Evolutionary conservation across 441 rosid species (phyloP).

Genomic region (Corymbia citriodora): DNA sequence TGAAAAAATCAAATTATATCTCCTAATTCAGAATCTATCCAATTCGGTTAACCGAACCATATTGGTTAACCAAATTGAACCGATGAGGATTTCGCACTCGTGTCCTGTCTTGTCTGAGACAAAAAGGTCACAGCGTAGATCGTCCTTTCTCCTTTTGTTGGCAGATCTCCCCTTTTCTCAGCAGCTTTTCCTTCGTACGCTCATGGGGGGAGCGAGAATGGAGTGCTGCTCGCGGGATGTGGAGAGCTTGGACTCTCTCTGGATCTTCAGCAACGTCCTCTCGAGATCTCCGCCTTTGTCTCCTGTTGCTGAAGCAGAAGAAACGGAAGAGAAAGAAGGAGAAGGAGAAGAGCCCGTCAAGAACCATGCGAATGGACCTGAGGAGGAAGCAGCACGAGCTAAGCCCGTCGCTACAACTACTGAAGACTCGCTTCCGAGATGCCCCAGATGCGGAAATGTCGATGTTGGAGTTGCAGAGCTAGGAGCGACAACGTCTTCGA

Average conservation of each 20-base stretch:
- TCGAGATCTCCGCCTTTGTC: neutral
- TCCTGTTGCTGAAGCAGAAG: neutral
- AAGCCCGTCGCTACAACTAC: neutral
- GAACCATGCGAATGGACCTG: neutral
- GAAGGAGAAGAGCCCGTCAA: neutral
- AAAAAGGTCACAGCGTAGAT: neutral
- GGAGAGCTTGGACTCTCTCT: conserved; percentile 35
- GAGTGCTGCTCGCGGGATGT: conserved; percentile 10
- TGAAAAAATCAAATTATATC: no score
- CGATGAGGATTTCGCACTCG: neutral
- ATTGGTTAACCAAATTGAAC: no score
- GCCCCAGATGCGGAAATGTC: conserved; percentile 13
- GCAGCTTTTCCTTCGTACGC: neutral
- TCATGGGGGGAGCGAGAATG: conserved; percentile 13
- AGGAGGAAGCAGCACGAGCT: neutral
- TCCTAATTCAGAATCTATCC: no score
- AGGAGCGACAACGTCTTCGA: neutral
- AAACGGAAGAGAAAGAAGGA: neutral
- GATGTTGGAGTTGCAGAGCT: neutral
- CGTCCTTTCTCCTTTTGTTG: neutral
- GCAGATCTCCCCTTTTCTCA: neutral
- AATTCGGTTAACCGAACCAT: no score
- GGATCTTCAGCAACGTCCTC: conserved; percentile 40
- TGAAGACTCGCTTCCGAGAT: neutral
- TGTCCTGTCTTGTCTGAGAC: neutral